A percentile compares a stretch with the other conserved stretches of the same genome.
These are phyloP conservation scores for Leucogyrophana mollusca DNA, from an alignment of 768 basidiomycete species.

Conservation along the genomic window DNA sequence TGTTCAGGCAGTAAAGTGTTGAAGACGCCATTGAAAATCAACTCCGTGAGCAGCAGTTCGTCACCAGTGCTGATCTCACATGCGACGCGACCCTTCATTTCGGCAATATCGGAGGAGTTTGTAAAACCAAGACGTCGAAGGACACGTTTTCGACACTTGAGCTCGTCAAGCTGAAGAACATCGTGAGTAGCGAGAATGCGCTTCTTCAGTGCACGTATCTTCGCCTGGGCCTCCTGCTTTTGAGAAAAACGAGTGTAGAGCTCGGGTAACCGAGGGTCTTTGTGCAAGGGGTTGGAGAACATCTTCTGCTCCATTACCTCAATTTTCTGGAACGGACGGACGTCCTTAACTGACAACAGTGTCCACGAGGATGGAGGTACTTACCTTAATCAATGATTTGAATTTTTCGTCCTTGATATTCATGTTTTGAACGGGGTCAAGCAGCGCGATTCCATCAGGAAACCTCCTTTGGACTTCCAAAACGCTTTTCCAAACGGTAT, in stretches of 20 bases:
- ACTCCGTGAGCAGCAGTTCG: slow-evolving; percentile 91
- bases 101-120: slow-evolving; percentile 85
- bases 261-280: slow-evolving; percentile 73
- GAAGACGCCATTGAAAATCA: slow-evolving; percentile 97
- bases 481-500: slow-evolving; percentile 88
- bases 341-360: no score
- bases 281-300: slow-evolving; percentile 75
- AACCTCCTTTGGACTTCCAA: slow-evolving; percentile 89
- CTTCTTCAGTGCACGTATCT: slow-evolving; percentile 77
- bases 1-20: slow-evolving; percentile 89
- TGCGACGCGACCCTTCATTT: slow-evolving; percentile 96
- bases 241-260: slow-evolving; percentile 77
- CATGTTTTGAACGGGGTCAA: slow-evolving; percentile 95
- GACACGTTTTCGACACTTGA: slow-evolving; percentile 93
- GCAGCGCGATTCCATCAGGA: slow-evolving; percentile 78
- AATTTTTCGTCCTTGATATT: slow-evolving; percentile 95
- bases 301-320: slow-evolving; percentile 85
- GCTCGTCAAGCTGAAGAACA: slow-evolving; percentile 92
- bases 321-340: slow-evolving; percentile 67
- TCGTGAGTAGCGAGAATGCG: slow-evolving; percentile 89
- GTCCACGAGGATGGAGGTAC: slow-evolving; percentile 3
- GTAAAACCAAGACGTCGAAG: slow-evolving; percentile 92
- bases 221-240: slow-evolving; percentile 70
- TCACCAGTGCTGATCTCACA: slow-evolving; percentile 99
- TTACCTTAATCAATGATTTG: slow-evolving; percentile 77